These are phyloP conservation scores for Arthrobotrys conoides DNA, from an alignment of 2,329 filamentous ascomycete species.

Conservation along the genomic window DNA sequence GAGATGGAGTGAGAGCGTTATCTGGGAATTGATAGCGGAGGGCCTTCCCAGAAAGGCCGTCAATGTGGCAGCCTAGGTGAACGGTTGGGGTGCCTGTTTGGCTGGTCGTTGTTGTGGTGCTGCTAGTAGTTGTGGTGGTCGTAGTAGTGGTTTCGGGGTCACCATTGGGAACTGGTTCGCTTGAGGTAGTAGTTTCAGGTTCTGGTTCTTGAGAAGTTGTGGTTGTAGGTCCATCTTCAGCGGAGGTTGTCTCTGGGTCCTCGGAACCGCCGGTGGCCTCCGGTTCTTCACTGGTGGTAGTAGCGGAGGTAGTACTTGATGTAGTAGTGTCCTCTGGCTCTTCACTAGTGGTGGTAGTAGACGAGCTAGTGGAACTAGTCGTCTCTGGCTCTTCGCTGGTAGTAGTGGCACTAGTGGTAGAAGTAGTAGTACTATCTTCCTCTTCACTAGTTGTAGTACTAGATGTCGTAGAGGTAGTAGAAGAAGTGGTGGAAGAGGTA, in stretches of 20 bases:
- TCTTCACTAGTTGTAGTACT: too few relatives aligned
- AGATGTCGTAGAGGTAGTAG: too few relatives aligned
- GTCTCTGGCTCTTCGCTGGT: neutral
- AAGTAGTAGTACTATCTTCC: too few relatives aligned
- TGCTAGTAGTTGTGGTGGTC: neutral
- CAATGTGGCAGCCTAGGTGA: slow-evolving; percentile 9
- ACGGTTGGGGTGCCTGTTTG: slow-evolving; percentile 13
- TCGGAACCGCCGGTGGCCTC: neutral
- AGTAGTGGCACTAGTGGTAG: too few relatives aligned
- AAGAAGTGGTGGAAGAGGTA: too few relatives aligned
- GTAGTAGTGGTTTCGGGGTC: neutral
- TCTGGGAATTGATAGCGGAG: slow-evolving; percentile 11
- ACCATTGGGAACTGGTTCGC: neutral
- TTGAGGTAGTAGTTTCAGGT: slow-evolving; percentile 1
- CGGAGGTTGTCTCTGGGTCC: neutral
- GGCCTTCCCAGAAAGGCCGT: slow-evolving; percentile 4
- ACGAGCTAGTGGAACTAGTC: neutral
- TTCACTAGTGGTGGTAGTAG: neutral
- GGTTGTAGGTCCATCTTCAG: neutral
- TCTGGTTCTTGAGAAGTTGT: slow-evolving; percentile 7
- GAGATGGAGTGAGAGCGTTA: slow-evolving; percentile 1
- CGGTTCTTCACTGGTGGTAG: neutral
- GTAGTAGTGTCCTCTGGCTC: neutral
- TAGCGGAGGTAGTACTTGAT: neutral
- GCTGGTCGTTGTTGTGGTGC: neutral